Percentiles rank a stretch among this genome's conserved stretches.
These are phyloP conservation scores for Stephanodiscus triporus DNA, from an alignment of 108 stramenopile genomes.

Conservation along the genomic window DNA sequence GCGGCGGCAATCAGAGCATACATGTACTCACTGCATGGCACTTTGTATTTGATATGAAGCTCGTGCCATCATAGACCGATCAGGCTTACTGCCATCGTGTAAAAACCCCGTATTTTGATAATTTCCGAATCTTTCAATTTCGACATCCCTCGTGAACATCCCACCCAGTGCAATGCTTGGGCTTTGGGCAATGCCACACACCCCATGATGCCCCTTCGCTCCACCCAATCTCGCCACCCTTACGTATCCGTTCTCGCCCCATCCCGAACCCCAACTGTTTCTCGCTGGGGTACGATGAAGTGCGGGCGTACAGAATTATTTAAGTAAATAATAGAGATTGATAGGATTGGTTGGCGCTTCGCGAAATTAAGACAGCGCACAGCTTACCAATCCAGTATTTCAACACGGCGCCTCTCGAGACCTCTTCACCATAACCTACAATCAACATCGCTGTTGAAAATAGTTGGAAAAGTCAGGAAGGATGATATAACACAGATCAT, in stretches of 20 bases:
- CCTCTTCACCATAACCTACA: conserved; percentile 64
- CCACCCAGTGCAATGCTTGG: conserved; percentile 80
- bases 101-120: neutral
- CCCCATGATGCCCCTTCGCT: conserved; percentile 53
- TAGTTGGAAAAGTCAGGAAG: conserved; percentile 2
- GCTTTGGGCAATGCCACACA: conserved; percentile 77
- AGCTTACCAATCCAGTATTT: conserved; percentile 60
- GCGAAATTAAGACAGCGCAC: neutral
- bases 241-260: conserved; percentile 81
- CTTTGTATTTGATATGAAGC: conserved; percentile 31
- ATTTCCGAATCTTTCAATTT: conserved; percentile 12
- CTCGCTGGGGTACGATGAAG: conserved; percentile 35
- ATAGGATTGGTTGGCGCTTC: neutral
- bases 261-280: conserved; percentile 68
- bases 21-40: conserved; percentile 25
- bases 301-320: neutral
- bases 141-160: conserved; percentile 30
- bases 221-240: conserved; percentile 62
- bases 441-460: conserved; percentile 56
- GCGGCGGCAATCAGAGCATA: neutral
- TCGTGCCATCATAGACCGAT: conserved; percentile 10
- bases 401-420: conserved; percentile 19
- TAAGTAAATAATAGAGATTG: neutral
- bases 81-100: neutral
- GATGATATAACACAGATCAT: neutral